Conservation (phyloP, 345 rosid genomes). For the Gossypium rotundifolium region DNA sequence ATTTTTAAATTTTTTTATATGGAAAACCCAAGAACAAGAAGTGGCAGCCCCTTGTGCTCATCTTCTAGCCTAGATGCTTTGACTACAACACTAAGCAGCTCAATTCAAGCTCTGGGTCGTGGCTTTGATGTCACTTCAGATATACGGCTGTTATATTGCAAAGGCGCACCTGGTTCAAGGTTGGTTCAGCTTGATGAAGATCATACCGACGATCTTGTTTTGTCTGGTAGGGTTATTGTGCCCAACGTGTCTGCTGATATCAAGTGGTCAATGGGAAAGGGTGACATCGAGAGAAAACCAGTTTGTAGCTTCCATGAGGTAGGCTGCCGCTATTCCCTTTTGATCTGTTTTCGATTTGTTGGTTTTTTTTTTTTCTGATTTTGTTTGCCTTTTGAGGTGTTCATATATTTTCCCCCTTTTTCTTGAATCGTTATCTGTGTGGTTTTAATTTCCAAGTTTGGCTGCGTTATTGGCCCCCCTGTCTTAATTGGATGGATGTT, state of each 20-base stretch:
- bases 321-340: constrained; percentile 2
- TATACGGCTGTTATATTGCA: constrained; percentile 85
- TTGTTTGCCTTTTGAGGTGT: background rate
- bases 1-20: constrained; percentile 11
- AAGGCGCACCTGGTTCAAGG: constrained; percentile 89
- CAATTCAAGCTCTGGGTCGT: constrained; percentile 92
- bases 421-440: constrained; percentile 5
- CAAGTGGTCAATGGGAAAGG: constrained; percentile 42
- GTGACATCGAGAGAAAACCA: constrained; percentile 39
- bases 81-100: constrained; percentile 65
- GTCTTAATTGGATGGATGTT: background rate
- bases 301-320: constrained; percentile 84
- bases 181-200: constrained; percentile 65
- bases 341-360: constrained; percentile 6
- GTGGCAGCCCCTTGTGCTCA: constrained; percentile 23
- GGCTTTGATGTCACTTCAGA: constrained; percentile 95
- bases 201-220: constrained; percentile 48
- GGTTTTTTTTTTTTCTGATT: constrained; percentile 5
- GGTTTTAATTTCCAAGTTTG: background rate
- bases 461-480: background rate
- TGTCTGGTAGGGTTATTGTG: constrained; percentile 45
- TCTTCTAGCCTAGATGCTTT: constrained; percentile 44
- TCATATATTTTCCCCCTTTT: constrained; percentile 1
- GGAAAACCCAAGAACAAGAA: constrained; percentile 25
- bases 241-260: constrained; percentile 62